These are phyloP conservation scores for Metschnikowia peoriensis DNA, from an alignment of 805 yeast species.

Conservation along the genomic window DNA sequence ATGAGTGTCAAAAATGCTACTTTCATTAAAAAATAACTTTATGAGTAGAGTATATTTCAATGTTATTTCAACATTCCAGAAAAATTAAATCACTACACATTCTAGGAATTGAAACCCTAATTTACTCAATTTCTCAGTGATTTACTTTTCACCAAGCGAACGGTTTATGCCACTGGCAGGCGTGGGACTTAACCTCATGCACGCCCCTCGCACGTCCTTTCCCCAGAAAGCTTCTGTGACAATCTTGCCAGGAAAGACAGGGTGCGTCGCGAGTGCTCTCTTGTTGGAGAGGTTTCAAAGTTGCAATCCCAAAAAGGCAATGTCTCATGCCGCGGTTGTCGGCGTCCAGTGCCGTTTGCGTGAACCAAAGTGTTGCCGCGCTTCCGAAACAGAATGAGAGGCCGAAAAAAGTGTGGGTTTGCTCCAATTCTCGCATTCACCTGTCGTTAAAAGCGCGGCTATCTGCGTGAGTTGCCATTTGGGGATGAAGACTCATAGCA, in stretches of 20 bases:
- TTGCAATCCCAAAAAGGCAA: conserved; percentile 1
- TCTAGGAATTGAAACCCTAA: not conserved
- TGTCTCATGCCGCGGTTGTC: conserved; percentile 10
- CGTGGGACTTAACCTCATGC: not conserved
- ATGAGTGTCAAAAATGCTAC: too few relatives aligned
- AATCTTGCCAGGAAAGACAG: not conserved
- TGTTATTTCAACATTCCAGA: too few relatives aligned
- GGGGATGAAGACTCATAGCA: conserved; percentile 10
- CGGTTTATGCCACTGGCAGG: not conserved
- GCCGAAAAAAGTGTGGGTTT: conserved; percentile 3
- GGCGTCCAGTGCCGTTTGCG: conserved; percentile 1
- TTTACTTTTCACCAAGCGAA: not conserved
- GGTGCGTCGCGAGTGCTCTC: not conserved
- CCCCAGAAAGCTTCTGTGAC: not conserved
- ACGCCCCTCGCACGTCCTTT: not conserved
- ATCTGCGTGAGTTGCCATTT: conserved; percentile 18
- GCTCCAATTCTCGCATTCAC: conserved; percentile 8
- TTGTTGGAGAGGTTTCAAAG: not conserved
- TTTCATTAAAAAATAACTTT: too few relatives aligned
- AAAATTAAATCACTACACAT: too few relatives aligned
- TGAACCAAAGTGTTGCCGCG: not conserved
- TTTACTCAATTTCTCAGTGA: not conserved
- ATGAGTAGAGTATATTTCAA: too few relatives aligned
- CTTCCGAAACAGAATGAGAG: conserved; percentile 11
- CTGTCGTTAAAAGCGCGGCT: conserved; percentile 16